Conservation (phyloP, 176 grass and related monocot species). For the Carex myosuroides region DNA sequence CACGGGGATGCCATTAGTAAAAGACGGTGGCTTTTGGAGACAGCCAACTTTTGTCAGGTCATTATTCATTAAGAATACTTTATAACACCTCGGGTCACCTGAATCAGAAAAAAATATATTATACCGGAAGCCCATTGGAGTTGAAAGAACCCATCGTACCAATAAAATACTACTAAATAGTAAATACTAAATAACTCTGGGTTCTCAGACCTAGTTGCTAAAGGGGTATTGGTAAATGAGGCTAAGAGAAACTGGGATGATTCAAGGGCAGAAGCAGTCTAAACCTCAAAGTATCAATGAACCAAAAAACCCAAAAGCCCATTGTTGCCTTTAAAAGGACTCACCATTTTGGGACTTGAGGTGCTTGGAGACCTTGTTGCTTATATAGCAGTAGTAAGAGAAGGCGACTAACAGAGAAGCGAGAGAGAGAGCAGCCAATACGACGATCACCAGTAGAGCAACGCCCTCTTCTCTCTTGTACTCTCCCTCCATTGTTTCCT, state of each 20-base stretch:
- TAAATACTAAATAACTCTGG: not conserved
- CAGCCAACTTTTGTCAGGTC: not conserved
- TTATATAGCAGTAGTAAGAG: slow-evolving; percentile 98
- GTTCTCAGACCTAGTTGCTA: slow-evolving; percentile 1
- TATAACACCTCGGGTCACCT: not conserved
- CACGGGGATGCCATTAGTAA: not conserved
- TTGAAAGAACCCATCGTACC: not conserved
- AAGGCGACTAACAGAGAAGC: slow-evolving; percentile 73
- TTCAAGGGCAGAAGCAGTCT: not conserved
- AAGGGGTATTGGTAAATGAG: not conserved
- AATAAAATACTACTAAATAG: not conserved
- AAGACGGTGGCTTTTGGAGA: not conserved
- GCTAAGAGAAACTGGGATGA: not conserved
- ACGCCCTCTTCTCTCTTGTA: slow-evolving; percentile 78
- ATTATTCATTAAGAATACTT: not conserved
- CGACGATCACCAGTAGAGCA: slow-evolving; percentile 71
- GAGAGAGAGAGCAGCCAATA: slow-evolving; percentile 75
- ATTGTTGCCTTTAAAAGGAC: not conserved
- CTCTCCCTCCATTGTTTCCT: slow-evolving; percentile 25
- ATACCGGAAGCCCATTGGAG: not conserved
- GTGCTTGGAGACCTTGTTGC: slow-evolving; percentile 86
- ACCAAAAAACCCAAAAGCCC: slow-evolving; percentile 19
- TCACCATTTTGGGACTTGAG: slow-evolving; percentile 46
- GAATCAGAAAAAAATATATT: not conserved
- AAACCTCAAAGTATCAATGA: slow-evolving; percentile 4